Evolutionary conservation across 1,139 yeast species (phyloP), one percentile per base, ranked within the genome.

Genomic region (Saccharomyces hybrid): DNA sequence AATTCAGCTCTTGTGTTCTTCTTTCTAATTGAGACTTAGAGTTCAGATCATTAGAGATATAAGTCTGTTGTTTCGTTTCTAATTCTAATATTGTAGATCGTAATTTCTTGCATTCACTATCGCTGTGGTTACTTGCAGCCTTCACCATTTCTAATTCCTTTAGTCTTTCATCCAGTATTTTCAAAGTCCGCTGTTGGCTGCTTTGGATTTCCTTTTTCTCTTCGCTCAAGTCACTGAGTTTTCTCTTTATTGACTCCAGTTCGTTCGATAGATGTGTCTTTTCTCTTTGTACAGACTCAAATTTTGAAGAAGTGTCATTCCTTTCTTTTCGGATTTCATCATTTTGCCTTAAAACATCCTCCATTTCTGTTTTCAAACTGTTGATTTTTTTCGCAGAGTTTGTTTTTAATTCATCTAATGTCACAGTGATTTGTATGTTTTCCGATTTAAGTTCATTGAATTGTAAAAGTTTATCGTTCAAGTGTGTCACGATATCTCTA

Each of bases 321-420:
- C 51, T 54, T 27, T 54, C 54, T 11, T 50, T 47, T n/a, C 48
- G 47, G 23, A 48, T 47, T 11, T 28, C 16, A 14, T 50, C 48
- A 38, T 52, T 52, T 30, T 50, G 48, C 6, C 38, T 44, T 0
- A 52, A 9, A 5, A 84, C 67, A 26, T 71, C 69, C 48, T 78
- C 79, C n/a, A 83, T 69, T 50, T 83, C 83, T n/a, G 72, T 73
- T 53, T 78, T 78, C 49, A 81, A 70, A n/a, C 73, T 74, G 41
- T 75, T 72, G 42, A 64, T 57, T 53, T 70, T 68, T 3, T 59
- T 56, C 30, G 68, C 63, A 26, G 68, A 71, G 5, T 66, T 63
- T 51, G 78, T 83, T 30, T 75, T 70, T 5, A 75, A 60, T 61
- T 81, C 87, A 63, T 84, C 89, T 53, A 75, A 71, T 52, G 78